Percentiles rank a stretch among this genome's conserved stretches.
These are phyloP conservation scores for Herpetomonas samuelpessoai DNA, from an alignment of 208 protist genomes.

Conservation along the genomic window DNA sequence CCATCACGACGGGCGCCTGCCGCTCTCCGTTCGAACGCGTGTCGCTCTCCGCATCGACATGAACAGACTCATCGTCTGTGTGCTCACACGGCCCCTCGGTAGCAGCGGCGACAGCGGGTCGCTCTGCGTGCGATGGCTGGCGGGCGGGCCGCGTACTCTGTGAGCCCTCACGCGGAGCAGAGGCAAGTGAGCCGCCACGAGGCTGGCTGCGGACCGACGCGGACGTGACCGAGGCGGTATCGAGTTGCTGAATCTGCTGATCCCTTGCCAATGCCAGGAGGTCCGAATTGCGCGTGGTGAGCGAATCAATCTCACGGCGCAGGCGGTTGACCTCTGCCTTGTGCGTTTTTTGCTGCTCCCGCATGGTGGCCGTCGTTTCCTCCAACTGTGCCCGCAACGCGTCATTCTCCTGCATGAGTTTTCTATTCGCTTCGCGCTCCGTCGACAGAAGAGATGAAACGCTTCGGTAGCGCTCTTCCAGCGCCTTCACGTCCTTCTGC, in stretches of 20 bases:
- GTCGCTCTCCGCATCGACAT: not conserved
- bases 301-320: slow-evolving; percentile 78
- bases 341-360: slow-evolving; percentile 60
- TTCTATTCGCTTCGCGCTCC: slow-evolving; percentile 67
- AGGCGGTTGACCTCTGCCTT: slow-evolving; percentile 73
- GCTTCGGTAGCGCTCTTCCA: slow-evolving; percentile 77
- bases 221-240: slow-evolving; percentile 3
- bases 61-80: slow-evolving; percentile 3
- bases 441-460: slow-evolving; percentile 59
- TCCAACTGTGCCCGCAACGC: slow-evolving; percentile 74
- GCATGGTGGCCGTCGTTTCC: slow-evolving; percentile 65
- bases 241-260: slow-evolving; percentile 37
- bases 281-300: slow-evolving; percentile 79
- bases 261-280: slow-evolving; percentile 76
- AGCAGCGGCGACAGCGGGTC: not conserved
- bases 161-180: too few relatives aligned
- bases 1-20: slow-evolving; percentile 20
- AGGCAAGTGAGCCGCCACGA: slow-evolving; percentile 1
- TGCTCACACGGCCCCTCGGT: not conserved
- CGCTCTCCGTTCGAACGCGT: not conserved
- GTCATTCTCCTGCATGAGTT: slow-evolving; percentile 78
- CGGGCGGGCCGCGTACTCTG: too few relatives aligned
- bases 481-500: slow-evolving; percentile 54
- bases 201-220: slow-evolving; percentile 4
- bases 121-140: too few relatives aligned